Evolutionary conservation across 352 stramenopile species (phyloP), one percentile per base, ranked within the genome.

Genomic region (Pythium utonaiense): DNA sequence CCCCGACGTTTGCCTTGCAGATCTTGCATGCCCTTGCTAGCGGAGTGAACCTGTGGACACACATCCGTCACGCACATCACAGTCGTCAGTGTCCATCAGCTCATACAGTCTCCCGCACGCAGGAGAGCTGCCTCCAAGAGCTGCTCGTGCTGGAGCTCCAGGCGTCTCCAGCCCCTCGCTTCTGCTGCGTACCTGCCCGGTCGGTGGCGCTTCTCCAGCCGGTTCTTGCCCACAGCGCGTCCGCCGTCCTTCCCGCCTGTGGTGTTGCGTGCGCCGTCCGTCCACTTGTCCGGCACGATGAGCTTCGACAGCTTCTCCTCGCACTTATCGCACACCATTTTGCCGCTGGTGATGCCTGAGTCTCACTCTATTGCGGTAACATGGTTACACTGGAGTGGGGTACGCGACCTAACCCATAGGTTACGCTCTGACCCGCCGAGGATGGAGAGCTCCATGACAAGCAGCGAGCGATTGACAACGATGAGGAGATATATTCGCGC

Each of bases 281-380:
- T 87, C 79, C 79, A 91, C 60, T 86, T 86, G 70, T 91, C 81
- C 10, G 81, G 81, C 60, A 91, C 81, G 33, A 88, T 75, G 33
- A 90, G 70, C 69, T 81, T 84, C 38, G 78, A 83, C n/a, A 90
- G 72, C 73, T 90, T 90, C 52, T 74, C 76, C 57, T 90, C 80
- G 60, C 80, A 90, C 58, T 84, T 83, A 33, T 86, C 78, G 62
- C 80, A 90, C 62, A 90, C 80, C 80, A 90, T 90, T 27, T 64
- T 44, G 22, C 8, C 3, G 21, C 36, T 7, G 21, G 13, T 34
- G 34, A 12, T 27, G 30, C 25, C 13, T 51, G n/a, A 19, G 27
- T 10, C 45, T 22, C 10, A 3, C 7, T 57, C 27, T 51, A 12
- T 51, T 22, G 2, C 24, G 27, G 14, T 5, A 5, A 16, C 16